These are phyloP conservation scores for Gaeumannomyces tritici DNA, from an alignment of 2,329 filamentous ascomycete genomes.

Conservation along the genomic window DNA sequence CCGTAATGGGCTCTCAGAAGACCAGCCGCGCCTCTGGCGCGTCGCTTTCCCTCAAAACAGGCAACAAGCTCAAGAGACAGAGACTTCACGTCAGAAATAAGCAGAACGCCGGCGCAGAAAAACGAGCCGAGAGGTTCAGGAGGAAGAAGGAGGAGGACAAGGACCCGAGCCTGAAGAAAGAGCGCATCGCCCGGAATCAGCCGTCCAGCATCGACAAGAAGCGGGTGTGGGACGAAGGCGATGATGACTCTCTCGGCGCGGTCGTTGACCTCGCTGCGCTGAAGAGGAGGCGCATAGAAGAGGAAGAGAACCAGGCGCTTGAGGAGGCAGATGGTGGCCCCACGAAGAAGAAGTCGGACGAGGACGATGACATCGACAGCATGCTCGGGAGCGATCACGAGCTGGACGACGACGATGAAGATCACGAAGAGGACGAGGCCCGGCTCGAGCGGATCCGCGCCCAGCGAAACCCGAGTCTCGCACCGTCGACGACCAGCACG, in stretches of 20 bases:
- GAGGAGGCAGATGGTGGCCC: conserved; percentile 34
- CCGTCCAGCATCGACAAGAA: conserved; percentile 78
- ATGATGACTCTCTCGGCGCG: conserved; percentile 44
- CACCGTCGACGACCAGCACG: conserved; percentile 51
- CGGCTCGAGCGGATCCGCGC: conserved; percentile 28
- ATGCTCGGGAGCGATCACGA: conserved; percentile 45
- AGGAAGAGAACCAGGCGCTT: conserved; percentile 32
- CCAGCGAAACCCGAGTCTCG: conserved; percentile 31
- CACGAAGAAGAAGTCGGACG: conserved; percentile 26
- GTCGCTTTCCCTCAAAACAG: conserved; percentile 30
- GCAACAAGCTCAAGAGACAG: conserved; percentile 74
- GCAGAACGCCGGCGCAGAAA: conserved; percentile 48
- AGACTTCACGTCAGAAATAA: conserved; percentile 74
- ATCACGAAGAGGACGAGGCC: conserved; percentile 30
- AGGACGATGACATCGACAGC: conserved; percentile 59
- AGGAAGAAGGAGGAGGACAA: conserved; percentile 78
- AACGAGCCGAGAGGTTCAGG: conserved; percentile 26
- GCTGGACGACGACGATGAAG: conserved; percentile 46
- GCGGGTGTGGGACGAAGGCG: conserved; percentile 78
- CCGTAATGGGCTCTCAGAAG: conserved; percentile 13
- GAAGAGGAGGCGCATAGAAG: conserved; percentile 45
- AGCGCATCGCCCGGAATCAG: conserved; percentile 68
- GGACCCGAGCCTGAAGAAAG: conserved; percentile 64
- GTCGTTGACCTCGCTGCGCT: conserved; percentile 50
- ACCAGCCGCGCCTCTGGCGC: conserved; percentile 13